Conservation (phyloP, 1,284 basidiomycete genomes). For the Polyporus tsugae region DNA sequence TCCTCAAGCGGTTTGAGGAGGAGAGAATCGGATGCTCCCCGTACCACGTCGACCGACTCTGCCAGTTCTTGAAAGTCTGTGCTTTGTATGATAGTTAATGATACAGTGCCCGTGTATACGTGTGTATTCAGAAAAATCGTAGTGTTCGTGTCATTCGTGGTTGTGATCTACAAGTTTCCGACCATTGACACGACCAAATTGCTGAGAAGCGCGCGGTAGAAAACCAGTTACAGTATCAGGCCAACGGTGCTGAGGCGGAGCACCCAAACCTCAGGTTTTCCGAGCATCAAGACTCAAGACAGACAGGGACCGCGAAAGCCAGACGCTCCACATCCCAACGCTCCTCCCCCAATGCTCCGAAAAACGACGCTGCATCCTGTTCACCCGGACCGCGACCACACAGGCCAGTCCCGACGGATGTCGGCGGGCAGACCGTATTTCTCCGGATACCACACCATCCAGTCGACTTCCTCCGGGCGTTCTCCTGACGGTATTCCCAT, state of each 20-base stretch:
- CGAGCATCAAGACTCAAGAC: too few relatives aligned
- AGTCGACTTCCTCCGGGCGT: background rate
- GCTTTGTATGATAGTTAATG: too few relatives aligned
- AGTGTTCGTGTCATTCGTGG: too few relatives aligned
- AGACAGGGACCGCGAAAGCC: too few relatives aligned
- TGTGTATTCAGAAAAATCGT: too few relatives aligned
- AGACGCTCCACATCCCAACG: background rate
- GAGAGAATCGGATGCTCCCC: too few relatives aligned
- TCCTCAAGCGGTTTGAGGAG: background rate
- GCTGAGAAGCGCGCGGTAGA: too few relatives aligned
- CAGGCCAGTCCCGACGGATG: background rate
- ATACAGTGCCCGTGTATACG: too few relatives aligned
- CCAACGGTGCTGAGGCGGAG: background rate
- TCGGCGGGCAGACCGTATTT: background rate
- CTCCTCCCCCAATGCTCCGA: background rate
- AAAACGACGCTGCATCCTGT: background rate
- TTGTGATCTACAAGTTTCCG: background rate
- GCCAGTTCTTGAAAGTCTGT: too few relatives aligned
- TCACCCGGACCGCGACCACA: background rate
- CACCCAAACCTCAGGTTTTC: background rate
- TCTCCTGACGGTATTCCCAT: background rate
- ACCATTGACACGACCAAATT: background rate
- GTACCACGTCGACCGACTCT: too few relatives aligned
- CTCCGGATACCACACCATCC: background rate
- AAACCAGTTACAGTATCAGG: background rate